A percentile compares a stretch with the other conserved stretches of the same genome.
Evolutionary conservation across 305 asterid species (phyloP).

Genomic region (Fraxinus floribunda): DNA sequence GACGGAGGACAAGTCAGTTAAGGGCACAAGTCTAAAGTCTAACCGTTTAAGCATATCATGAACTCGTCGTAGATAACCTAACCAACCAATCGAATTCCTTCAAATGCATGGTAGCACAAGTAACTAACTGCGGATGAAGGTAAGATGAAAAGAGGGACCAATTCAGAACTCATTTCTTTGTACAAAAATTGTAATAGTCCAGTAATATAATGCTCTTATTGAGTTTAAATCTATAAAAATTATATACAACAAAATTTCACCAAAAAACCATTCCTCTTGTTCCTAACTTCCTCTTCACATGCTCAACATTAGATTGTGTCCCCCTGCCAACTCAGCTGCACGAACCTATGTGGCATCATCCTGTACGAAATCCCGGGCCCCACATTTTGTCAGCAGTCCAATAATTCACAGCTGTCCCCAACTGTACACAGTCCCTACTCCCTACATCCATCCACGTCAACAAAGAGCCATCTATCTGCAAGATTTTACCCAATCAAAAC

Average conservation of each 20-base stretch:
- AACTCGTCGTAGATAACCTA: too few relatives aligned
- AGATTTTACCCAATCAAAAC: not conserved
- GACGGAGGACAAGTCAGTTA: too few relatives aligned
- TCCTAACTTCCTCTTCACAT: not conserved
- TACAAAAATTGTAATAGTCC: not conserved
- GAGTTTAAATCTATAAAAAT: too few relatives aligned
- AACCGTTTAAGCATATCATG: too few relatives aligned
- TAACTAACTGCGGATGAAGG: too few relatives aligned
- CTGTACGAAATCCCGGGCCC: not conserved
- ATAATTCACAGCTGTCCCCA: not conserved
- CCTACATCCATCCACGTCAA: not conserved
- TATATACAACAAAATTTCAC: not conserved
- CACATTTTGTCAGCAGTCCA: constrained; percentile 18
- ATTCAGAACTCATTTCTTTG: not conserved
- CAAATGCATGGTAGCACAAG: too few relatives aligned
- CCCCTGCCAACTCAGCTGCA: not conserved
- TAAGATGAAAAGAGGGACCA: not conserved
- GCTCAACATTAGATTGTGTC: not conserved
- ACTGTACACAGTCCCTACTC: constrained; percentile 9
- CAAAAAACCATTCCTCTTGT: not conserved
- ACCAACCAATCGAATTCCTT: too few relatives aligned
- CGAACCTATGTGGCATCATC: not conserved
- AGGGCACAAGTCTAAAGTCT: too few relatives aligned
- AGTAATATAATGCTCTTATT: not conserved
- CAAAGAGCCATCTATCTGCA: not conserved